Conservation (phyloP, 441 rosid genomes). For the Pelargonium fulgidum region DNA sequence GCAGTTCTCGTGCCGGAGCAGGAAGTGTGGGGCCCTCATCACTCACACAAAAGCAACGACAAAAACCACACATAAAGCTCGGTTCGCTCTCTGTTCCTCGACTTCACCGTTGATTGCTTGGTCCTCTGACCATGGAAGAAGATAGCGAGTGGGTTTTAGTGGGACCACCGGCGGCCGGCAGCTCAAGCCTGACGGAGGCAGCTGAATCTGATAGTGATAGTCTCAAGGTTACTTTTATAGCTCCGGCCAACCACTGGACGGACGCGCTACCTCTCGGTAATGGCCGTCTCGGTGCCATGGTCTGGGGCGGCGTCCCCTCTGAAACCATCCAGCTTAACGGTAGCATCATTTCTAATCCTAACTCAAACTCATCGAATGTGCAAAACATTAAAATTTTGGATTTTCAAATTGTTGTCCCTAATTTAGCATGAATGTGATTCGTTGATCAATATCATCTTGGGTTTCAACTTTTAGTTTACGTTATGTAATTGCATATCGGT, state of each 20-base stretch:
- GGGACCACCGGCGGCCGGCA: not conserved
- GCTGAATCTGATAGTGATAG: not conserved
- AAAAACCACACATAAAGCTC: no score
- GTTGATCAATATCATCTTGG: not conserved
- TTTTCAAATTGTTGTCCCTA: not conserved
- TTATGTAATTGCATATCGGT: not conserved
- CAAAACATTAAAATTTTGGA: not conserved
- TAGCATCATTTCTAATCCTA: not conserved
- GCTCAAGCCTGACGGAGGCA: slow-evolving; percentile 3
- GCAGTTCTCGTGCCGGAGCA: no score
- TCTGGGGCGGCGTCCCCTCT: slow-evolving; percentile 20
- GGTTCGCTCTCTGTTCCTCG: not conserved
- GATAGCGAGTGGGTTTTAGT: not conserved
- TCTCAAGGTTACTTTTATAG: slow-evolving; percentile 14
- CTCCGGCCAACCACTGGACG: slow-evolving; percentile 21
- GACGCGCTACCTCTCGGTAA: slow-evolving; percentile 19
- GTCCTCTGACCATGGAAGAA: slow-evolving; percentile 1
- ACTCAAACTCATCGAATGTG: not conserved
- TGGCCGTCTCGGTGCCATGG: slow-evolving; percentile 23
- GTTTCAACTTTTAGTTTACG: not conserved
- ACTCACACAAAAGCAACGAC: no score
- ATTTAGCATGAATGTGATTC: not conserved
- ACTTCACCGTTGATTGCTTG: not conserved
- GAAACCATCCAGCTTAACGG: slow-evolving; percentile 22
- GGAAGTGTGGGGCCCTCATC: no score